Evolutionary conservation across 139 green algal species (phyloP), one percentile per base, ranked within the genome.

Genomic region (Dunaliella sp.): DNA sequence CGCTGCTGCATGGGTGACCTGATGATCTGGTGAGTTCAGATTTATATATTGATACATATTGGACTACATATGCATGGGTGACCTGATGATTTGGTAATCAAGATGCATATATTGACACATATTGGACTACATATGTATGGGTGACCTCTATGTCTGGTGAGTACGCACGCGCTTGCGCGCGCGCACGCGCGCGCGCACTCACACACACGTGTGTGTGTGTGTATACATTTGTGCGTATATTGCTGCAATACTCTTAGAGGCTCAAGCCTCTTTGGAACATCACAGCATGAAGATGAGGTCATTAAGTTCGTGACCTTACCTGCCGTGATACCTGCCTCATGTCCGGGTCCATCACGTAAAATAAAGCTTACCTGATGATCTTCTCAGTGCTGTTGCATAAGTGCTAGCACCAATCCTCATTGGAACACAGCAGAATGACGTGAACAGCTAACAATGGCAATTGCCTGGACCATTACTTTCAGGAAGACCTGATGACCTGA

Each of bases 281-380:
- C n/a, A n/a, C n/a, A n/a, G n/a, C n/a, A n/a, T n/a, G n/a, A n/a
- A n/a, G n/a, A n/a, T n/a, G n/a, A n/a, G n/a, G n/a, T n/a, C n/a
- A n/a, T n/a, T n/a, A n/a, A n/a, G n/a, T n/a, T n/a, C n/a, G n/a
- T n/a, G n/a, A n/a, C n/a, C n/a, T n/a, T n/a, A n/a, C n/a, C n/a
- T n/a, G n/a, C n/a, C n/a, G n/a, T n/a, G n/a, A 84, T 2, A 28
- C 82, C 76, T 84, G 81, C 34, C 31, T 75, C 3, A 33, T 37
- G 30, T 3, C 1, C 21, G 30, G 1, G 76, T 65, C 7, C 7
- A 65, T 36, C 34, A n/a, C 78, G 38, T 80, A 30, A 3, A 25
- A 36, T 16, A 2, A 28, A 74, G 31, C 78, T 59, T 38, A 21
- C 7, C 7, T 34, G 31, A 37, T 7, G n/a, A 37, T 80, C 12